Evolutionary conservation across 2,329 filamentous ascomycete species (phyloP), one percentile per base, ranked within the genome.

Genomic region (Trichophyton mentagrophytes): DNA sequence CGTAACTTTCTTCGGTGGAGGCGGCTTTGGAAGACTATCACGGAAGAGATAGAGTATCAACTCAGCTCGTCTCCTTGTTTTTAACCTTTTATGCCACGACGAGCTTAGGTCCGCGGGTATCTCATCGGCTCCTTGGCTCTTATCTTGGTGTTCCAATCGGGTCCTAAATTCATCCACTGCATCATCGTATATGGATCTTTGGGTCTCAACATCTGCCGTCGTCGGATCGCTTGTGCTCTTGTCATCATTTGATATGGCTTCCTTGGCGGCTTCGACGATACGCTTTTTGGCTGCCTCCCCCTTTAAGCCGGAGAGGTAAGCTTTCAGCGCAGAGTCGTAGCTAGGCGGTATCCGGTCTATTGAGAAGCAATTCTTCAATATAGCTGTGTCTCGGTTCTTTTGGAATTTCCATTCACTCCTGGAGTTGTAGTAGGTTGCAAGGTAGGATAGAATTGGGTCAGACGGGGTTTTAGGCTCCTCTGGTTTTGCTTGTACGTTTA

Each of bases 341-440:
- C 81, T 76, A 15, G 85, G 76, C 0, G 90, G 89, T 49, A 96
- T 82, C 49, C 82, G 81, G 67, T 85, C 82, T 65, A 84, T 76
- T 66, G 88, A 85, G 70, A 95, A 89, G 53, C 88, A 76, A 76
- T 95, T 85, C 72, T 93, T 92, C 70, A 96, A 82, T 11, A 96
- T 79, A 66, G 89, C 84, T 60, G 86, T 89, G 73, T 96, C 91
- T 70, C 90, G 85, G 67, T 90, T 91, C 77, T 96, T 96, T 78
- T 95, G 95, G 78, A 96, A 97, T 73, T 96, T 96, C 92, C 92
- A 97, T 66, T 79, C 79, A 8, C 80, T 77, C 61, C 85, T 85
- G 63, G 85, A 81, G 60, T 80, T 81, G 73, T 88, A 80, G 80
- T 90, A 96, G 70, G 86, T 84, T 55, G 80, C 80, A 51, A 96